These are phyloP conservation scores for Lavandula angustifolia DNA, from an alignment of 257 asterid species.

Conservation along the genomic window DNA sequence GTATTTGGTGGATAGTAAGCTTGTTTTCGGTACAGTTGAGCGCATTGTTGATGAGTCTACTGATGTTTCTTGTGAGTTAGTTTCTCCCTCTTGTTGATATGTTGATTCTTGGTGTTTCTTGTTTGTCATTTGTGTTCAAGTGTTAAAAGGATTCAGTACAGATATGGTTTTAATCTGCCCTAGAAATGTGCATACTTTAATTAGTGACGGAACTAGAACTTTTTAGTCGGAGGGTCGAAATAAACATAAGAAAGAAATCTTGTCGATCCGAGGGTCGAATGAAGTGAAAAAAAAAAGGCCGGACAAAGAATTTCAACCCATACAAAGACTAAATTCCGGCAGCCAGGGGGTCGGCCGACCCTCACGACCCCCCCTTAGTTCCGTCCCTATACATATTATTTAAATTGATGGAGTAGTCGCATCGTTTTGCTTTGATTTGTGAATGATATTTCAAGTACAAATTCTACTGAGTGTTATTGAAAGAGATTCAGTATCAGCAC, in stretches of 20 bases:
- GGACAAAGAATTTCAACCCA: no score
- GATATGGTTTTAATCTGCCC: neutral
- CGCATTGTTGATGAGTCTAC: constrained; percentile 83
- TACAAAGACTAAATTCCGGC: no score
- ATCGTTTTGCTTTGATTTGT: constrained; percentile 5
- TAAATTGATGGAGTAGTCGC: neutral
- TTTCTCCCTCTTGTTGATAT: neutral
- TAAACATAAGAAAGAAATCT: no score
- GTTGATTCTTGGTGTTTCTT: neutral
- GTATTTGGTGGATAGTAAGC: constrained; percentile 79
- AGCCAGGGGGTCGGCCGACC: no score
- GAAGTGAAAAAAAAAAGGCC: no score
- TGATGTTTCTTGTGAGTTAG: constrained; percentile 83
- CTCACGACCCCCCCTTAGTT: no score
- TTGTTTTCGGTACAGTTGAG: constrained; percentile 81
- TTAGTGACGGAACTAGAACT: no score
- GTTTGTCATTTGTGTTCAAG: no score
- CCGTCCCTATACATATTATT: neutral
- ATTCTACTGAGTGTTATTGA: no score
- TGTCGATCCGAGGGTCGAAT: no score
- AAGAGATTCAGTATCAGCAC: neutral
- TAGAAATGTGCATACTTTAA: neutral
- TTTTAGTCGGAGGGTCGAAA: no score
- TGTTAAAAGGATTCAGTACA: neutral
- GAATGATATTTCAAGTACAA: no score